Percentiles rank a stretch among this genome's conserved stretches.
Conservation (phyloP, 2,329 filamentous ascomycete species). For the Exophiala aquamarina region DNA sequence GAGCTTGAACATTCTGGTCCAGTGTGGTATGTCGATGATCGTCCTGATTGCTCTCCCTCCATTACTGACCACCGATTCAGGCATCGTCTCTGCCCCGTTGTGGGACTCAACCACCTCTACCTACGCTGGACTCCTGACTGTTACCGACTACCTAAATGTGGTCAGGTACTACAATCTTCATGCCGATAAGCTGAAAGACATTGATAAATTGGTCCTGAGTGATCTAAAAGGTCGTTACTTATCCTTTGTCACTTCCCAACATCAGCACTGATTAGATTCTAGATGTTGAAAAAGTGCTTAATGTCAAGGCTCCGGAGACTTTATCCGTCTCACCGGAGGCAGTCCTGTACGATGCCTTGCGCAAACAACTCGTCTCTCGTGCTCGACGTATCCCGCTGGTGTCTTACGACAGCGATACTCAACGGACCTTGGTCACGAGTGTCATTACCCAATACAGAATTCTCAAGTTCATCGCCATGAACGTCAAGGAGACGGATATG, state of each 20-base stretch:
- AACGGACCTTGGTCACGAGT: constrained; percentile 87
- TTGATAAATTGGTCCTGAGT: constrained; percentile 91
- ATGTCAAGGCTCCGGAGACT: constrained; percentile 87
- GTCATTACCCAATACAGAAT: constrained; percentile 98
- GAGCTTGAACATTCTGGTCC: constrained; percentile 89
- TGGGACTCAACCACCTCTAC: constrained; percentile 94
- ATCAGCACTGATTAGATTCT: constrained; percentile 20
- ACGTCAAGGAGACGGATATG: constrained; percentile 82
- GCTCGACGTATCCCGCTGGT: constrained; percentile 92
- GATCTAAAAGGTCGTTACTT: constrained; percentile 74
- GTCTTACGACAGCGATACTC: constrained; percentile 91
- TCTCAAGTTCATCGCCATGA: constrained; percentile 97
- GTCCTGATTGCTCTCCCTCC: constrained; percentile 23
- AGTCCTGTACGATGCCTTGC: constrained; percentile 92
- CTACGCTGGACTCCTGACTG: constrained; percentile 91
- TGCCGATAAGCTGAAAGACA: constrained; percentile 81
- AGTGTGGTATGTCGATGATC: constrained; percentile 69
- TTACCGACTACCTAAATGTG: constrained; percentile 96
- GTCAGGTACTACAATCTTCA: constrained; percentile 99
- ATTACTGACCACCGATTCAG: constrained; percentile 48
- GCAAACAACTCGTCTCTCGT: constrained; percentile 88
- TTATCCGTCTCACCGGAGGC: constrained; percentile 90
- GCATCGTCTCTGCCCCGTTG: constrained; percentile 93
- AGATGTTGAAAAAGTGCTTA: constrained; percentile 96
- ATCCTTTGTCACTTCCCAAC: constrained; percentile 5